Evolutionary conservation across 1,139 yeast species (phyloP).

Genomic region (Scheffersomyces segobiensis): DNA sequence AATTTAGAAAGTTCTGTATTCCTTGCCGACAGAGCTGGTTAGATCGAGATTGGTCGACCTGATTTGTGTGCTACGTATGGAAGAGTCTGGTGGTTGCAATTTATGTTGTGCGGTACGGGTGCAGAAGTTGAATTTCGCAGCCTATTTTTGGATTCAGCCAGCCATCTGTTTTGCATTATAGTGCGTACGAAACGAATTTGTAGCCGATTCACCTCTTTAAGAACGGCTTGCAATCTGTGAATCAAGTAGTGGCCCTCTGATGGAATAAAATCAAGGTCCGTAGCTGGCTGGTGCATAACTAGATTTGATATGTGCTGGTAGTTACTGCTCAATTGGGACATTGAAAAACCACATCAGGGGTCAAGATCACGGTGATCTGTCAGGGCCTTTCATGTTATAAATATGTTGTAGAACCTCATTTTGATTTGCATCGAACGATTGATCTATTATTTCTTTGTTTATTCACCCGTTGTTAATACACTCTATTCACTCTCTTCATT

Average conservation of each 20-base stretch:
- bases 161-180: not conserved
- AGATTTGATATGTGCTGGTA: not conserved
- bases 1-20: not conserved
- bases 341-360: not conserved
- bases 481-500: not conserved
- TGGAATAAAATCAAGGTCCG: not conserved
- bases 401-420: not conserved
- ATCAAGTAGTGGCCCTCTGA: not conserved
- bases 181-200: not conserved
- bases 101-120: not conserved
- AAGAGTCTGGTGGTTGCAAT: not conserved
- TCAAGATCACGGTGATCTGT: not conserved
- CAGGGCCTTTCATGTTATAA: not conserved
- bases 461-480: not conserved
- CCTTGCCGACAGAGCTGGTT: not conserved
- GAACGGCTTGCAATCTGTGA: not conserved
- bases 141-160: not conserved
- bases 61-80: not conserved
- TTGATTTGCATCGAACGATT: not conserved
- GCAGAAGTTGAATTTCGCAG: not conserved
- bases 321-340: not conserved
- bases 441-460: too few species aligned
- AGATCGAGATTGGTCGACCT: not conserved
- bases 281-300: constrained; percentile 1
- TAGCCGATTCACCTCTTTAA: not conserved